Percentiles rank a stretch among this genome's conserved stretches.
Conservation (phyloP, 768 basidiomycete genomes). For the Gloeophyllum trabeum region DNA sequence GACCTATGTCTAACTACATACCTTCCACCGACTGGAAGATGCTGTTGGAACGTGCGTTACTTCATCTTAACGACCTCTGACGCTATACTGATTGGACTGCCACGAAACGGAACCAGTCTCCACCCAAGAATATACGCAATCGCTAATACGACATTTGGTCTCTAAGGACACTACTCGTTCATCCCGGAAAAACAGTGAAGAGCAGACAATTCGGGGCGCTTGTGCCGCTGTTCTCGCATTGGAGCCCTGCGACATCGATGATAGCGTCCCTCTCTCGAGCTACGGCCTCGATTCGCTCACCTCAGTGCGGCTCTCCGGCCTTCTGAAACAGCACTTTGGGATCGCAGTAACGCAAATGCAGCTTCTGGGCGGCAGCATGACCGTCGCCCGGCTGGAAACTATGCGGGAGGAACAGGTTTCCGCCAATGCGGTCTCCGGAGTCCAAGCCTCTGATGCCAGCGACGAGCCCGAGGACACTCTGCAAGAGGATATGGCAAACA, state of each 20-base stretch:
- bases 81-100: too few species aligned
- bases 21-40: conserved; percentile 5
- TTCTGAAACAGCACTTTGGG: background rate
- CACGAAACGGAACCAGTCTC: too few species aligned
- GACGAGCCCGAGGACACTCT: background rate
- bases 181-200: background rate
- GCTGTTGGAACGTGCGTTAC: conserved; percentile 1
- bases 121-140: background rate
- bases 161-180: conserved; percentile 1
- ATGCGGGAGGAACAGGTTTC: background rate
- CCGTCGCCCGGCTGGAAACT: background rate
- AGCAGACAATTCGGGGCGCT: conserved; percentile 4
- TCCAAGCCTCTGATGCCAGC: background rate
- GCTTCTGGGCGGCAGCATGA: conserved; percentile 3
- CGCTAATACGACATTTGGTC: conserved; percentile 2
- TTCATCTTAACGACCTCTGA: too few species aligned
- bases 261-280: background rate
- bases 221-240: conserved; percentile 3
- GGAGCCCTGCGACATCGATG: background rate
- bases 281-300: conserved; percentile 1
- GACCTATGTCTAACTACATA: conserved; percentile 2
- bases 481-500: background rate
- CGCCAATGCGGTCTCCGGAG: background rate
- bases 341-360: background rate
- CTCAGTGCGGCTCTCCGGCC: conserved; percentile 4